phyloP scores from a whole-genome alignment of 169 alveolate species.

The Eimeria praecox region DNA sequence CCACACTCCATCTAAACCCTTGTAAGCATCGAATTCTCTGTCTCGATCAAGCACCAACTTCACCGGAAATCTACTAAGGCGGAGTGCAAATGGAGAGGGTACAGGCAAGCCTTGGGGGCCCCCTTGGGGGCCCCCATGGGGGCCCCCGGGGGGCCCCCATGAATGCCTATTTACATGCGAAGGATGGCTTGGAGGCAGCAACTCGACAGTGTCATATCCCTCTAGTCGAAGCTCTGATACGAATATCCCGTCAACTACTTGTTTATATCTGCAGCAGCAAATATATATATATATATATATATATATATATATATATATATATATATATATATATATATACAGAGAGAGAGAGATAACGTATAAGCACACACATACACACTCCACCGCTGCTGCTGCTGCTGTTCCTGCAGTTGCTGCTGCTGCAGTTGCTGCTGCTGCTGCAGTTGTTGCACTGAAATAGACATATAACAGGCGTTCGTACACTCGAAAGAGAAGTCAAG shows the following conservation, averaged over 20 bases:
- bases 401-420: slow-evolving; percentile 3
- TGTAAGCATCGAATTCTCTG: slow-evolving; percentile 55
- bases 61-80: slow-evolving; percentile 45
- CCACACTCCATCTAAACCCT: slow-evolving; percentile 69
- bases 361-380: too few species aligned
- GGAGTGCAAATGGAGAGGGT: neutral
- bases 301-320: too few species aligned
- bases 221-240: slow-evolving; percentile 16
- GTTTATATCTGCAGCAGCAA: slow-evolving; percentile 29
- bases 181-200: neutral
- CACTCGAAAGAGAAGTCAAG: too few species aligned
- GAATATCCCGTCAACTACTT: neutral
- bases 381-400: slow-evolving; percentile 26
- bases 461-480: too few species aligned
- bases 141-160: too few species aligned
- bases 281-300: too few species aligned
- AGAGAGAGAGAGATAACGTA: too few species aligned
- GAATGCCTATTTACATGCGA: neutral
- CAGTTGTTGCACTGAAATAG: neutral
- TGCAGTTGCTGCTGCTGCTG: neutral
- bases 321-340: too few species aligned
- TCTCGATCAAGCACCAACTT: slow-evolving; percentile 47
- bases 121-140: too few species aligned
- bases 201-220: slow-evolving; percentile 21
- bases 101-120: neutral